Conservation (phyloP, 148 eudicot species). For the Chenopodium formosanum region DNA sequence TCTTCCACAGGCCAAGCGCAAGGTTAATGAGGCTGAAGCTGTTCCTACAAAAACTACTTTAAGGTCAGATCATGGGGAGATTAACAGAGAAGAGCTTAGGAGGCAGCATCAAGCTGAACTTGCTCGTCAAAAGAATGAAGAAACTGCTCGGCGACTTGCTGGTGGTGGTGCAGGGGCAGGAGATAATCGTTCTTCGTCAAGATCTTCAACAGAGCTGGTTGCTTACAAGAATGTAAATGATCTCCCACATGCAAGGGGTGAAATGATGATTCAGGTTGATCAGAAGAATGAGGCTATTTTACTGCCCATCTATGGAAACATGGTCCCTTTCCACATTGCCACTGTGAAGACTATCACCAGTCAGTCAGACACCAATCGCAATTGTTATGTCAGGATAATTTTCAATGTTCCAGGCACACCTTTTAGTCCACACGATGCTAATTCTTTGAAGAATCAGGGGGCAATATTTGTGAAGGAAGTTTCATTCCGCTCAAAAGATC, state of each 20-base stretch:
- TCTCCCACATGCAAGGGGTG: conserved; percentile 76
- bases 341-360: conserved; percentile 85
- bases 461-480: conserved; percentile 79
- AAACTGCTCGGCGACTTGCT: conserved; percentile 87
- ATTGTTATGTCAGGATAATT: conserved; percentile 68
- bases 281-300: conserved; percentile 81
- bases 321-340: conserved; percentile 89
- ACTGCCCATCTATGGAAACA: conserved; percentile 76
- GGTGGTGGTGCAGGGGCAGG: conserved; percentile 60
- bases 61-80: conserved; percentile 80
- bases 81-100: conserved; percentile 75
- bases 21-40: conserved; percentile 32
- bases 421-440: conserved; percentile 68
- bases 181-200: conserved; percentile 47
- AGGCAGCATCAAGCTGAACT: conserved; percentile 94
- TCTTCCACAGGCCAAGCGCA: conserved; percentile 36
- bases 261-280: conserved; percentile 91
- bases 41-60: conserved; percentile 68
- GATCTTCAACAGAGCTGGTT: conserved; percentile 57
- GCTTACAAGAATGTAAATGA: conserved; percentile 89
- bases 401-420: conserved; percentile 86
- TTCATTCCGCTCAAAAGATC: conserved; percentile 85
- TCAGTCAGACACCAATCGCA: conserved; percentile 87
- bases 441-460: conserved; percentile 61
- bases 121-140: conserved; percentile 95